These are phyloP conservation scores for Bolboschoenoplectus hybrid DNA, from an alignment of 202 grass and related monocot genomes.

Conservation along the genomic window DNA sequence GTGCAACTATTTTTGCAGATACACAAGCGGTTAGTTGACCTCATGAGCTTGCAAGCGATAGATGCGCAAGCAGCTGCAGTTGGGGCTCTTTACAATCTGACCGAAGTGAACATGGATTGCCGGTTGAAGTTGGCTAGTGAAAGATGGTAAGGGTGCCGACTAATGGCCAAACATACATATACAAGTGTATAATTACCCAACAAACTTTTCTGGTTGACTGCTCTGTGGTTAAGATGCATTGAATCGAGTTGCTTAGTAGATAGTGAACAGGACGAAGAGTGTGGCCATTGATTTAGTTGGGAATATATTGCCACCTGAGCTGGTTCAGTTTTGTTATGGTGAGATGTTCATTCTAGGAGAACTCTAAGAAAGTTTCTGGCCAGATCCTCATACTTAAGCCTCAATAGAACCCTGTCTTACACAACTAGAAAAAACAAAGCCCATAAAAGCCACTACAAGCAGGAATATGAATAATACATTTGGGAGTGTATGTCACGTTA, in stretches of 20 bases:
- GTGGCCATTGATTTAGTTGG: background rate
- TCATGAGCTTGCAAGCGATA: conserved; percentile 79
- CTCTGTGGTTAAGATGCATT: background rate
- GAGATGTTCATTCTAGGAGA: background rate
- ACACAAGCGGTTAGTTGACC: conserved; percentile 89
- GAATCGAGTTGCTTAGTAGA: conserved; percentile 1
- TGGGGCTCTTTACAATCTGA: conserved; percentile 80
- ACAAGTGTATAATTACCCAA: background rate
- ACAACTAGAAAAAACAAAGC: background rate
- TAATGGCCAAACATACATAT: background rate
- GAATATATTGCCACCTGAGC: background rate
- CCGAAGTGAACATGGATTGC: conserved; percentile 92
- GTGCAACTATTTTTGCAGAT: conserved; percentile 51
- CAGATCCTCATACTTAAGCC: background rate
- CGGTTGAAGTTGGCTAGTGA: conserved; percentile 90
- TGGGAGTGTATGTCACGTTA: conserved; percentile 11
- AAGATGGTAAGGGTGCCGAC: conserved; percentile 58
- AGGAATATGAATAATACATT: conserved; percentile 11
- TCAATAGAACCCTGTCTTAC: background rate
- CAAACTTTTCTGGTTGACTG: background rate
- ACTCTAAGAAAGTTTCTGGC: background rate
- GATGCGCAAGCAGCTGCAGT: conserved; percentile 94
- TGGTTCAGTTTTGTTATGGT: background rate
- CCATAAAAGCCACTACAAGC: background rate
- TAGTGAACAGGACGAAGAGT: background rate